Evolutionary conservation across 345 rosid species (phyloP), one percentile per base, ranked within the genome.

Genomic region (Eucalyptus cloeziana): DNA sequence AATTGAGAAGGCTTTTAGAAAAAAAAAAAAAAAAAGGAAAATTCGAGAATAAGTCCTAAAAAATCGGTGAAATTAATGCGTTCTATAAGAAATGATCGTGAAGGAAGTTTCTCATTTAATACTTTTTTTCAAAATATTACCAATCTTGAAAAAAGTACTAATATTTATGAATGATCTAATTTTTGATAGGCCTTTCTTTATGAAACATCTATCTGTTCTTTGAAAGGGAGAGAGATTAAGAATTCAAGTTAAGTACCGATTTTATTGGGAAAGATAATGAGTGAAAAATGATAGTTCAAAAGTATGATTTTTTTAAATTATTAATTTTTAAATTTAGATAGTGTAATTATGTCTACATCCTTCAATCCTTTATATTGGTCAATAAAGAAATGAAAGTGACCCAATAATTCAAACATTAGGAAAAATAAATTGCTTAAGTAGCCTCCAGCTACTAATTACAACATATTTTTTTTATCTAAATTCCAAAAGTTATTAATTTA

Each of bases 401-500:
- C 27, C 44, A 5, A 37, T 37, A 71, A 2, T 37, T 37, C 45
- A 71, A 71, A 71, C 45, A 2, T n/a, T 60, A 27, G 67, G 3
- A 71, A 71, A 8, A 9, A 17, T 1, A 37, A 5, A 3, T 71
- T 37, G 13, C 45, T 10, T 37, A 21, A 19, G 7, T 10, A 6
- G 45, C 45, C 25, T 71, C 83, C 83, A 21, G 14, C 45, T 71
- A 71, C 25, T 71, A 19, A 37, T 37, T 19, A 71, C 14, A 19
- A 10, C 45, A 2, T 71, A 9, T 33, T 21, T 5, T 71, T 37
- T 69, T 31, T 8, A 69, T 69, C 80, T 8, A 15, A 71, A 21
- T 19, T 40, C 7, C 83, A 1, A 37, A 21, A 21, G 19, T 37
- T 37, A 37, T 6, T 12, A 0, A 71, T 37, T 27, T 10, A 1